Evolutionary conservation across 2,329 filamentous ascomycete species (phyloP).

Genomic region (Triangularia verruculosa): DNA sequence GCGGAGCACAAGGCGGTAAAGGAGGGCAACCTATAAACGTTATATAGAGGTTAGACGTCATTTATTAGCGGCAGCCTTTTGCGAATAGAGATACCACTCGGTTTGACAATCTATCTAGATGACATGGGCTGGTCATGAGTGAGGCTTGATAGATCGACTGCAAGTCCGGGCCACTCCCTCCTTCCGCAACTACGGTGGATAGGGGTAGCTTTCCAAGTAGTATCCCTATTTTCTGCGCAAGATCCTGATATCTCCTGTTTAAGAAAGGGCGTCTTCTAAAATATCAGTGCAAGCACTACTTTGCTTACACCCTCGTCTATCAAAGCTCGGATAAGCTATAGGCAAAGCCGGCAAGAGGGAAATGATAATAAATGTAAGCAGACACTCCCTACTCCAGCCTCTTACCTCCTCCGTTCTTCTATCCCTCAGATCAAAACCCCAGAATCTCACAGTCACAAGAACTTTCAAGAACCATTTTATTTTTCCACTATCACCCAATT

Average conservation of each 20-base stretch:
- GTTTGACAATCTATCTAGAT: not conserved
- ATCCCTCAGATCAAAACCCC: not conserved
- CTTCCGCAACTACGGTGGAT: no score
- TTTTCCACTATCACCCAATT: not conserved
- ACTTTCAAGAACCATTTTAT: not conserved
- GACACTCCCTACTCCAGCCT: no score
- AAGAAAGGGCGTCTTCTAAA: no score
- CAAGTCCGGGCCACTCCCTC: no score
- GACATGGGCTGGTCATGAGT: not conserved
- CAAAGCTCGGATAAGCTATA: no score
- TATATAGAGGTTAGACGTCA: not conserved
- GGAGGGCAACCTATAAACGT: constrained; percentile 24
- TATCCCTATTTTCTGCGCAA: not conserved
- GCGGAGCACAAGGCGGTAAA: constrained; percentile 28
- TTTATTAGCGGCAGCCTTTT: constrained; percentile 11
- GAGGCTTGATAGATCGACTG: not conserved
- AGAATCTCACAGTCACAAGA: not conserved
- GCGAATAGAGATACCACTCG: constrained; percentile 7
- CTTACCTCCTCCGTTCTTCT: not conserved
- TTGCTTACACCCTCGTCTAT: no score
- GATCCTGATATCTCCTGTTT: no score
- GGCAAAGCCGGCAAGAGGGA: no score
- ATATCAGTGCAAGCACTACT: no score
- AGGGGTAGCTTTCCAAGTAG: not conserved
- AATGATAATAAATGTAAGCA: no score